Evolutionary conservation across 169 alveolate species (phyloP).

Genomic region (Babesia divergens): DNA sequence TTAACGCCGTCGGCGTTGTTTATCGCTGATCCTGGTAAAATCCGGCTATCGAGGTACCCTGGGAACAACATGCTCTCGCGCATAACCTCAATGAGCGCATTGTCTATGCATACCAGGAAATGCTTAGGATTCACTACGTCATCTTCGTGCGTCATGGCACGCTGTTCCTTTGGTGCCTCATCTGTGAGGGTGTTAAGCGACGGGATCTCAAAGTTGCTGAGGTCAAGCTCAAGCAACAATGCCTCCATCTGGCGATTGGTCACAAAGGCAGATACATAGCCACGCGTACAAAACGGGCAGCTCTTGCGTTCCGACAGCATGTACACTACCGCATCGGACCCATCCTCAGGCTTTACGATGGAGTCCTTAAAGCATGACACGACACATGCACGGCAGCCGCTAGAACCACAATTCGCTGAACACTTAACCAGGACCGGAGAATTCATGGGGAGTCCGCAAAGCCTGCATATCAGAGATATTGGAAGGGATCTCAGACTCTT

Average conservation of each 20-base stretch:
- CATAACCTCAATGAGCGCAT: slow-evolving; percentile 14
- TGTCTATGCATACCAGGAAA: slow-evolving; percentile 32
- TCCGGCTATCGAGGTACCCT: slow-evolving; percentile 21
- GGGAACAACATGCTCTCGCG: slow-evolving; percentile 42
- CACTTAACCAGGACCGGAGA: slow-evolving; percentile 57
- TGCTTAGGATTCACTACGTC: slow-evolving; percentile 8
- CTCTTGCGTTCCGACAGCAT: slow-evolving; percentile 7
- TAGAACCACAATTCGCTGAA: slow-evolving; percentile 54
- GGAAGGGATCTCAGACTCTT: slow-evolving; percentile 23
- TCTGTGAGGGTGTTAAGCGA: neutral
- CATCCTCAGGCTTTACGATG: slow-evolving; percentile 27
- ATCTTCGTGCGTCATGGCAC: neutral
- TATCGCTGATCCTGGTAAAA: neutral
- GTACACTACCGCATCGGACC: slow-evolving; percentile 6
- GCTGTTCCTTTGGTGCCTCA: neutral
- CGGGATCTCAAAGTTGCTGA: slow-evolving; percentile 47
- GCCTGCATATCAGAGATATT: slow-evolving; percentile 50
- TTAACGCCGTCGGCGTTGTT: neutral
- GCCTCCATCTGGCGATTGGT: slow-evolving; percentile 46
- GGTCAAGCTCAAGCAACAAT: slow-evolving; percentile 27
- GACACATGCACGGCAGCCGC: slow-evolving; percentile 54
- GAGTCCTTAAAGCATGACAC: slow-evolving; percentile 13
- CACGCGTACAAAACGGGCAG: slow-evolving; percentile 57
- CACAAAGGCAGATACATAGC: slow-evolving; percentile 39
- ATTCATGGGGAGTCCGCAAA: slow-evolving; percentile 47